Base-by-base conservation (phyloP, 441 rosid species). In the Omphalea diandra region DNA sequence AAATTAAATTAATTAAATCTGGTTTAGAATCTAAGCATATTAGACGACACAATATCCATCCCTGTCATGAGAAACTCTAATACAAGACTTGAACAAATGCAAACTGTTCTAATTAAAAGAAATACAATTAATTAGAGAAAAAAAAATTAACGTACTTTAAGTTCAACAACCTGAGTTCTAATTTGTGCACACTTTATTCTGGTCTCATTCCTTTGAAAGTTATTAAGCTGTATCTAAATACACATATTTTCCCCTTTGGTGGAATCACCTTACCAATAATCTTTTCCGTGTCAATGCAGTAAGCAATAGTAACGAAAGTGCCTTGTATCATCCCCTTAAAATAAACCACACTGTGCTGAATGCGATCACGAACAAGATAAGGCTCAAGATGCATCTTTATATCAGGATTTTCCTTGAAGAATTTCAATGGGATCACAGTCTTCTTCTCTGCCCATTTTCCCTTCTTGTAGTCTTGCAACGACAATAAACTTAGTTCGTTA, bases 161-260 rank as follows among this genome's bases (percentile, higher is more conserved):
- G n/a, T 35, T 7, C 38, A 5, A 38, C 10, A 38, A 12, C 6
- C 43, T n/a, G n/a, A n/a, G n/a, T n/a, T n/a, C n/a, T n/a, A n/a
- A n/a, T 12, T 2, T 8, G 10, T 5, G 10, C 10, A 1, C 27
- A n/a, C 38, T 55, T 15, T 33, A 3, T 27, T 47, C 54, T 29
- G 55, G 53, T 20, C 33, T 31, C 68, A 71, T 71, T 26, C 68
- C 74, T 32, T 63, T 54, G 22, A 63, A 63, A 41, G 68, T 53
- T 29, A 53, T 26, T 11, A 40, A n/a, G 33, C 54, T 40, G 8
- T 20, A 17, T 54, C 1, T 3, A 27, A 15, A 2, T 11, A 2
- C 7, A 11, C 7, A 8, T 7, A 0, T 18, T 38, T 20, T 24
- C 2, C 24, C 4, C 0, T 18, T 8, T 26, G 27, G 5, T 4